Percentiles rank a stretch among this genome's conserved stretches.
Evolutionary conservation across 345 rosid species (phyloP).

Genomic region (Erucastrum elatum): DNA sequence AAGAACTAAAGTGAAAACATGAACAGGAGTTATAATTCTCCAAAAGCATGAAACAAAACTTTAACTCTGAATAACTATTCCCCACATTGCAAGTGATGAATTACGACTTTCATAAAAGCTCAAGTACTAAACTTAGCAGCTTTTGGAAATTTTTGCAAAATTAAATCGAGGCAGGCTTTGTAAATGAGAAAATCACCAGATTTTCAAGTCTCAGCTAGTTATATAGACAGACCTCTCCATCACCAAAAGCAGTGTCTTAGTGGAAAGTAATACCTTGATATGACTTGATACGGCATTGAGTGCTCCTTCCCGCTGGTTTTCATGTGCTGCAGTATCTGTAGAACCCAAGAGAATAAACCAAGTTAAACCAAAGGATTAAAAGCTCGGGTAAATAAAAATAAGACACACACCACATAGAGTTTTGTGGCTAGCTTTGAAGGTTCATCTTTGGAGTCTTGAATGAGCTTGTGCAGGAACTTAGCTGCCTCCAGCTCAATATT

Average conservation of each 20-base stretch:
- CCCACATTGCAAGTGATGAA: slow-evolving; percentile 5
- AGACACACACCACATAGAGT: slow-evolving; percentile 69
- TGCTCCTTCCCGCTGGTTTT: slow-evolving; percentile 96
- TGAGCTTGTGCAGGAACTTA: slow-evolving; percentile 94
- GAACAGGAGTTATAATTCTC: slow-evolving; percentile 1
- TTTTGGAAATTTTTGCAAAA: neutral
- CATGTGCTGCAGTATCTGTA: slow-evolving; percentile 96
- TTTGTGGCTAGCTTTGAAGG: slow-evolving; percentile 93
- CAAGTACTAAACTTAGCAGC: slow-evolving; percentile 7
- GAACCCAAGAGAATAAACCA: slow-evolving; percentile 18
- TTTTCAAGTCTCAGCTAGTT: neutral
- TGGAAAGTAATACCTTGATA: slow-evolving; percentile 67
- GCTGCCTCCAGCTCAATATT: slow-evolving; percentile 98
- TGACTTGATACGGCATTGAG: slow-evolving; percentile 99
- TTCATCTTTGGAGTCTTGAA: slow-evolving; percentile 96
- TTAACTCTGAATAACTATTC: neutral
- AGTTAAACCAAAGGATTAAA: slow-evolving; percentile 18
- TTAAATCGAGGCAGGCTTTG: slow-evolving; percentile 7
- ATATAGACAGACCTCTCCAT: neutral
- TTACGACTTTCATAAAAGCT: neutral
- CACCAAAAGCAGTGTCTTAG: neutral
- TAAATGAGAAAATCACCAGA: neutral
- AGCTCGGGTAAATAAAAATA: neutral
- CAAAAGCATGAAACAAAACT: neutral
- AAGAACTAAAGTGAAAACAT: slow-evolving; percentile 12